Base-by-base conservation (phyloP, 2,329 filamentous ascomycete genomes). In the Colletotrichum liaoningense region DNA sequence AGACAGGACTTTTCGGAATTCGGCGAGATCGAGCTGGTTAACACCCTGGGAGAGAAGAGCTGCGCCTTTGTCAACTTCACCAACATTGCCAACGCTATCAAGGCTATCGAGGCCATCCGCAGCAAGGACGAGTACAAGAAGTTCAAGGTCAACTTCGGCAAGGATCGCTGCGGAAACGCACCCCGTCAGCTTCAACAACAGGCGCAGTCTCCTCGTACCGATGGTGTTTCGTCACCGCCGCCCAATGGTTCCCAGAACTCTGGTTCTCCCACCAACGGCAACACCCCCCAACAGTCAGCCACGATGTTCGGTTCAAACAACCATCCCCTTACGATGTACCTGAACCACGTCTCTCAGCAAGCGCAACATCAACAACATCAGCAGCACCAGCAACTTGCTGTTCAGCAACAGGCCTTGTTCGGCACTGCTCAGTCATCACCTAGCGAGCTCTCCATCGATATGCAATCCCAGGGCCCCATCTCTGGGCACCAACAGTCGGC, bases 61-160 rank as follows among this genome's bases (percentile, higher is more conserved):
- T 99, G 97, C 83, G 97, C 97, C 0, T 99, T 99, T 82, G 97
- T 99, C 82, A 99, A 99, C 86, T 99, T 99, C 83, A 99, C 97
- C 81, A 99, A 99, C 86, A 99, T 99, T 81, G 97, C 97, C 81
- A 99, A 99, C 79, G 97, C 97, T 63, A 99, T 99, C 88, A 99
- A 99, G 87, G 97, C 97, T 1, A 99, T 99, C 76, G 97, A 99
- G 84, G 97, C 95, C 26, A 92, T 99, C 76, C 92, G 97, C 71
- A 94, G 95, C 80, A 95, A 95, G 81, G 97, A 98, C 56, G 97
- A 99, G 80, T 99, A 99, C 88, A 94, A 92, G 84, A 93, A 97
- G 79, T 99, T 99, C 91, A 99, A 99, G 89, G 96, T 99, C 83
- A 99, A 99, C 87, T 99, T 99, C 81, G 97, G 97, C 84, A 99